Percentiles rank a stretch among this genome's conserved stretches.
These are phyloP conservation scores for Microbotryum lychnidis-dioicae DNA, from an alignment of 1,284 basidiomycete species.

Conservation along the genomic window DNA sequence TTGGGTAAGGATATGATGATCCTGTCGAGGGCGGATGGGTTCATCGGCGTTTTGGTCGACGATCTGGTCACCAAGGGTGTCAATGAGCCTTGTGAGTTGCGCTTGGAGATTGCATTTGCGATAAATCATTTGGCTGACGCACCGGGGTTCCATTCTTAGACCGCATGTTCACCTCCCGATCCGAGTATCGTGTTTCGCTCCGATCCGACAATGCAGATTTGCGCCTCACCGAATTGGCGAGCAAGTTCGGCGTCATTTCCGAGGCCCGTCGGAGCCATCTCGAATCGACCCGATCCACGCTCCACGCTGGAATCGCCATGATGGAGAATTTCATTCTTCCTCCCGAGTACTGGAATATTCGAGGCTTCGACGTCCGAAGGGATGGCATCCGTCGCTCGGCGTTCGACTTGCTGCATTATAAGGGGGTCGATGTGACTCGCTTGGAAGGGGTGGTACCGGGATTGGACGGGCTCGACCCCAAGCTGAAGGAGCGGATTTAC, in stretches of 20 bases:
- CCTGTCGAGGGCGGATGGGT: conserved; percentile 72
- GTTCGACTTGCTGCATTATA: conserved; percentile 64
- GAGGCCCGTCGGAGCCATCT: conserved; percentile 56
- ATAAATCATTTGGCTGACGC: too few relatives aligned
- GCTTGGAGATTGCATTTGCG: background rate
- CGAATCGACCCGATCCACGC: conserved; percentile 46
- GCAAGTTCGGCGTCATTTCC: conserved; percentile 52
- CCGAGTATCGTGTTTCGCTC: conserved; percentile 78
- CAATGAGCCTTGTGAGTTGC: conserved; percentile 60
- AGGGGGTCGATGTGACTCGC: conserved; percentile 48
- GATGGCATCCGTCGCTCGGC: conserved; percentile 49
- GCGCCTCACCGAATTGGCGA: conserved; percentile 64
- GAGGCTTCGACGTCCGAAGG: conserved; percentile 36
- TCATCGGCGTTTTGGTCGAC: conserved; percentile 81
- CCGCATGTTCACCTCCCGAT: conserved; percentile 85
- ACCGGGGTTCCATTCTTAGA: conserved; percentile 45
- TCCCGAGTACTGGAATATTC: conserved; percentile 38
- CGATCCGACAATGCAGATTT: conserved; percentile 80
- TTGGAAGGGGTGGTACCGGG: conserved; percentile 52
- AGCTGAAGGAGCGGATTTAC: conserved; percentile 54
- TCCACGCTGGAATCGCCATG: conserved; percentile 49
- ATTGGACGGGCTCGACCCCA: conserved; percentile 49
- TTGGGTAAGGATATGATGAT: conserved; percentile 51
- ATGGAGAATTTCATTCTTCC: conserved; percentile 44
- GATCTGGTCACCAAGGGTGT: conserved; percentile 78